Evolutionary conservation across 345 rosid genomes (phyloP), one percentile per base, ranked within the genome.

Genomic region (Rhizophora mangle): DNA sequence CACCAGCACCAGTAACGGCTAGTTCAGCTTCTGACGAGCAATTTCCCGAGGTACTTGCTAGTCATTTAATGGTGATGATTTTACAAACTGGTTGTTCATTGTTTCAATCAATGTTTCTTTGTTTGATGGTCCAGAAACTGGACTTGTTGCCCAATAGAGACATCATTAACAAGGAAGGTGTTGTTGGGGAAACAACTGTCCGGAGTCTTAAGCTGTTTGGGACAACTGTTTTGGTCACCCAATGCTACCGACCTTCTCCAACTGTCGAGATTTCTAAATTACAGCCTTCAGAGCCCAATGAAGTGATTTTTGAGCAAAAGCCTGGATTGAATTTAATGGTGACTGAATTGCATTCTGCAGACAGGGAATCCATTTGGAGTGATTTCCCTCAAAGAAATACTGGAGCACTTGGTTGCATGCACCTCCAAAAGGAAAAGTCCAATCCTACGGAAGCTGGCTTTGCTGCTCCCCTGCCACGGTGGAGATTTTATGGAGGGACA

Each of bases 161-260:
- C 27, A 34, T 57, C 6, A 36, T 60, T 55, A 36, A 54, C 1
- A 70, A 74, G 36, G 83, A 60, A 37, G 73, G 56, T 39, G 72
- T 72, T 18, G 49, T 29, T 8, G 57, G 5, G 5, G 68, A 68
- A 52, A 46, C 64, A 19, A 59, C 87, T 6, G 65, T 19, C 47
- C 64, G 72, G n/a, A 82, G 84, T 69, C 76, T 92, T 79, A 88
- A 75, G 73, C 89, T 92, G 66, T 89, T 92, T 13, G 96, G 98
- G 60, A 79, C 70, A 79, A 78, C 85, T 15, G 86, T 92, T 30
- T 63, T 68, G 74, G 84, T 87, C 20, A 29, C 66, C 15, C 84
- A 76, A 67, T 60, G 83, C 43, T 63, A 54, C 43, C 72, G 76
- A 65, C 58, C 64, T 46, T 24, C 72, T 65, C 22, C 30, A 47